Percentiles rank a stretch among this genome's conserved stretches.
These are phyloP conservation scores for Saccharomycopsis sp. DNA, from an alignment of 805 yeast species.

Conservation along the genomic window DNA sequence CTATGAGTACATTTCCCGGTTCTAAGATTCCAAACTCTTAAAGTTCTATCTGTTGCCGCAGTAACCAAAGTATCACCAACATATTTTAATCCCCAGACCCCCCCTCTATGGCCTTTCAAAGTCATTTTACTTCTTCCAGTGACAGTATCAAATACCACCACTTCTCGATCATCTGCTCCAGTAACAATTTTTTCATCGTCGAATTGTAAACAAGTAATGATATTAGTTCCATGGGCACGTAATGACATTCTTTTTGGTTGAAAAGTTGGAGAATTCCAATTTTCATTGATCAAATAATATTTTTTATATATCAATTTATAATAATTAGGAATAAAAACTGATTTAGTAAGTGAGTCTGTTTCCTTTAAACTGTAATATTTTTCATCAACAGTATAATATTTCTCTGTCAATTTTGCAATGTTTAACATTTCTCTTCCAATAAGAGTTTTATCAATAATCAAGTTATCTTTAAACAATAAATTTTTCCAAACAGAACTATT, in stretches of 20 bases:
- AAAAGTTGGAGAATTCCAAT: slow-evolving; percentile 75
- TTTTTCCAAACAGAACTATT: slow-evolving; percentile 62
- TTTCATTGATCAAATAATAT: slow-evolving; percentile 41
- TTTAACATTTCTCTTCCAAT: slow-evolving; percentile 17
- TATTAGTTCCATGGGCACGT: slow-evolving; percentile 63
- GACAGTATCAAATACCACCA: slow-evolving; percentile 69
- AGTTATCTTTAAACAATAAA: slow-evolving; percentile 50
- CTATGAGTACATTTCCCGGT: slow-evolving; percentile 85
- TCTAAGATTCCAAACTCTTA: slow-evolving; percentile 84
- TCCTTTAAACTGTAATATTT: slow-evolving; percentile 2
- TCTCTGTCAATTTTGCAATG: slow-evolving; percentile 14
- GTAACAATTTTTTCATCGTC: slow-evolving; percentile 86
- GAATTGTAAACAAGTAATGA: slow-evolving; percentile 92
- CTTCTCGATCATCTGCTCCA: slow-evolving; percentile 81
- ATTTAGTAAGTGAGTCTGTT: slow-evolving; percentile 14
- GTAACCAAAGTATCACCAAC: slow-evolving; percentile 75
- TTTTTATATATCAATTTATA: slow-evolving; percentile 53
- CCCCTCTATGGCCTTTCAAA: slow-evolving; percentile 87
- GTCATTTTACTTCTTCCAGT: slow-evolving; percentile 56
- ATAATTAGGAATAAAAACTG: slow-evolving; percentile 24
- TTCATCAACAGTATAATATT: slow-evolving; percentile 16
- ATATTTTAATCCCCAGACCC: slow-evolving; percentile 97
- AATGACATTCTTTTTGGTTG: slow-evolving; percentile 58
- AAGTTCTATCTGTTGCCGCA: slow-evolving; percentile 91
- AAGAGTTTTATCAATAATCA: slow-evolving; percentile 31